Base-by-base conservation (phyloP, 1,139 yeast genomes). In the Suhomyces coccinellae region DNA sequence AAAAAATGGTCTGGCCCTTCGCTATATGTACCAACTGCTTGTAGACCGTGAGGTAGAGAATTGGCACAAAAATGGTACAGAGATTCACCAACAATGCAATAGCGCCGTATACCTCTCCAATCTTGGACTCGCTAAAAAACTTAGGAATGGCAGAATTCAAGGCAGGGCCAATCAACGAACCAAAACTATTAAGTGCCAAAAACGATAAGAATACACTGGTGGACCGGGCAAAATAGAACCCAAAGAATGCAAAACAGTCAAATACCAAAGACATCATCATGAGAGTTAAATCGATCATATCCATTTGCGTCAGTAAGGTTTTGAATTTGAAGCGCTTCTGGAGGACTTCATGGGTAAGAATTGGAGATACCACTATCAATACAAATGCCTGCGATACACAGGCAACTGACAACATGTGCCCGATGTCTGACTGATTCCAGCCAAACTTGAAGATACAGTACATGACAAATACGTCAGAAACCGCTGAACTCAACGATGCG, bases 361-460 rank as follows among this genome's bases (percentile, higher is more conserved):
- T 33, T 1, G 78, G 77, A 2, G 73, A 61, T 10, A 72, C 33
- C 2, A 69, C 48, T 14, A 71, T 62, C 47, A 73, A 58, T 2
- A 63, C 60, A 5, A 66, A 40, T 1, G 75, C 76, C 43, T 67
- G 59, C 7, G 79, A 62, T 1, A 79, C 51, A 39, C 88, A 85
- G 1, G 76, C 53, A 1, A 76, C 48, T 0, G 91, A 80, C 47
- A 87, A 62, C 47, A 80, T 73, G 48, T 76, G 74, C 6, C 93
- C 90, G 28, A 85, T 64, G 40, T 77, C 77, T 3, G 69, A 75
- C 16, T 87, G 74, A 2, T 67, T 66, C 88, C 95, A 85, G 17
- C 72, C 55, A 61, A 81, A 87, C 35, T 57, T 61, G 57, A 73
- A 81, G 27, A 85, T 79, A 0, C 85, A 79, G 55, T 80, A 87